phyloP scores from a whole-genome alignment of 2,329 filamentous ascomycete genomes.

The Beauveria rudraprayagi region DNA sequence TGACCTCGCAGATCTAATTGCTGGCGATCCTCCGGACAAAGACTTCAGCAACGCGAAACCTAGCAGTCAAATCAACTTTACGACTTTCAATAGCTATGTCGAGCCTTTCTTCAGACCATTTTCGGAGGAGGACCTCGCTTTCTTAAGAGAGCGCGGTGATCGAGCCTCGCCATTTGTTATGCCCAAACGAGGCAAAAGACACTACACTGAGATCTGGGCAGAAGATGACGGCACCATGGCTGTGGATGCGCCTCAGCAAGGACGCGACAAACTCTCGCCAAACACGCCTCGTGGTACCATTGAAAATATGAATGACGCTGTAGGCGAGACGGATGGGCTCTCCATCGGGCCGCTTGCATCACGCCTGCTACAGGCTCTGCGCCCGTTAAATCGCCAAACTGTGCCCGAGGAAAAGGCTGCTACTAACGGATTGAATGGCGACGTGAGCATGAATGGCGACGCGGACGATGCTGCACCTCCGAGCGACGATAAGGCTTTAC shows the following conservation, averaged over 20 bases:
- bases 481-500: slow-evolving; percentile 35
- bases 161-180: slow-evolving; percentile 76
- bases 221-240: slow-evolving; percentile 82
- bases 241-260: slow-evolving; percentile 56
- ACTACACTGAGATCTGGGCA: slow-evolving; percentile 87
- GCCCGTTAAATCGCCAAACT: slow-evolving; percentile 60
- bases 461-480: slow-evolving; percentile 29
- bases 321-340: slow-evolving; percentile 81
- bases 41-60: slow-evolving; percentile 95
- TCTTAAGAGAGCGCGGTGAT: slow-evolving; percentile 84
- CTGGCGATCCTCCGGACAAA: slow-evolving; percentile 82
- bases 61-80: slow-evolving; percentile 86
- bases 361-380: slow-evolving; percentile 70
- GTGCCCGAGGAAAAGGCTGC: slow-evolving; percentile 49
- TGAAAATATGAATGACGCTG: slow-evolving; percentile 77
- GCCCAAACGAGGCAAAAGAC: slow-evolving; percentile 72
- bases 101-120: slow-evolving; percentile 87
- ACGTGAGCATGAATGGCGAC: slow-evolving; percentile 47
- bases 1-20: slow-evolving; percentile 76
- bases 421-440: slow-evolving; percentile 46
- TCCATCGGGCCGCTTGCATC: slow-evolving; percentile 82
- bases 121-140: slow-evolving; percentile 88
- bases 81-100: slow-evolving; percentile 84
- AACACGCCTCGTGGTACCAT: slow-evolving; percentile 82
- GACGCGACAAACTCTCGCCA: slow-evolving; percentile 58